Conservation (phyloP, 2,329 filamentous ascomycete species). For the Daldinia eschscholtzii region DNA sequence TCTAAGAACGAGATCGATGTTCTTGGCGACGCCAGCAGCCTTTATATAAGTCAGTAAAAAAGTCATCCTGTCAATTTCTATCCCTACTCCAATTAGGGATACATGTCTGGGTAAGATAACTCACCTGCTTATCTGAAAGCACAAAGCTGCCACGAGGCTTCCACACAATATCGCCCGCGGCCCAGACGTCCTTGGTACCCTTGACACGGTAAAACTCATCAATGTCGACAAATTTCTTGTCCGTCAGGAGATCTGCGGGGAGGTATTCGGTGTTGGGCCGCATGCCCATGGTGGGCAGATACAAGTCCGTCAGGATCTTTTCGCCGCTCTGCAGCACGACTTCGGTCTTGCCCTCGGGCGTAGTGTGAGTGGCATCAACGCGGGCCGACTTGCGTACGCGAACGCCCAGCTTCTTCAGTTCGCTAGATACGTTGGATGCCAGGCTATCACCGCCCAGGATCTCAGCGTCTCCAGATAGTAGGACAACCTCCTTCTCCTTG, state of each 20-base stretch:
- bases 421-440: slow-evolving; percentile 58
- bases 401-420: slow-evolving; percentile 68
- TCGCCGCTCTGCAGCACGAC: slow-evolving; percentile 62
- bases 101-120: slow-evolving; percentile 25
- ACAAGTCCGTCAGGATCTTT: slow-evolving; percentile 66
- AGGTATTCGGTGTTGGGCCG: slow-evolving; percentile 68
- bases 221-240: slow-evolving; percentile 60
- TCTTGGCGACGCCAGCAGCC: slow-evolving; percentile 66
- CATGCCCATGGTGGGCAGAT: slow-evolving; percentile 68
- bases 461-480: slow-evolving; percentile 58
- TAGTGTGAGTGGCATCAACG: slow-evolving; percentile 54
- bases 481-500: slow-evolving; percentile 62
- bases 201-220: slow-evolving; percentile 65
- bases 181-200: slow-evolving; percentile 63
- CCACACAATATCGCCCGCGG: slow-evolving; percentile 66
- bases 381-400: slow-evolving; percentile 59
- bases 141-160: slow-evolving; percentile 61
- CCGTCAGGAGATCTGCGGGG: slow-evolving; percentile 59
- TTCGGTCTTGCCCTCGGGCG: slow-evolving; percentile 61
- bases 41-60: slow-evolving; percentile 35
- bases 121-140: slow-evolving; percentile 63
- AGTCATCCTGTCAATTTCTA: not conserved
- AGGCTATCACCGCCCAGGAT: slow-evolving; percentile 61
- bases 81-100: not conserved
- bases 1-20: slow-evolving; percentile 62